phyloP scores from a whole-genome alignment of 192 early-diverging fungal species.

The Funneliformis mosseae region DNA sequence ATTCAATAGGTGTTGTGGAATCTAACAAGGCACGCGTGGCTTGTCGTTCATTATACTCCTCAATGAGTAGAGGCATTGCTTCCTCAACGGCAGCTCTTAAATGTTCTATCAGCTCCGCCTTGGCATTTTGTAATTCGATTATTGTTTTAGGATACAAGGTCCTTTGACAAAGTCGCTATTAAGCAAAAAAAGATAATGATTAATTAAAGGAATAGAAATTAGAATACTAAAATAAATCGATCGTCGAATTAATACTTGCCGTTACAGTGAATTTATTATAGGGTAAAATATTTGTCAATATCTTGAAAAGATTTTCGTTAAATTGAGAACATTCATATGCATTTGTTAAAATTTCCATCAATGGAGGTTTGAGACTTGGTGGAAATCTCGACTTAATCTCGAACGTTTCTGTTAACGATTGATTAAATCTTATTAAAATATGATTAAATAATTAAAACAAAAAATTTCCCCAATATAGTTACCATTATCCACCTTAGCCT shows the following conservation, averaged over 20 bases:
- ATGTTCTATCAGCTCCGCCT: slow-evolving; percentile 3
- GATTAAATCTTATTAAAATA: neutral
- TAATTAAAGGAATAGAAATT: neutral
- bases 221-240: neutral
- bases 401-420: slow-evolving; percentile 44
- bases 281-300: slow-evolving; percentile 50
- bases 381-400: slow-evolving; percentile 55
- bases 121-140: neutral
- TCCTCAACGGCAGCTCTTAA: slow-evolving; percentile 12
- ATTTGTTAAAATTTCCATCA: slow-evolving; percentile 36
- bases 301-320: slow-evolving; percentile 49
- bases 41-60: slow-evolving; percentile 15
- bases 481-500: slow-evolving; percentile 7
- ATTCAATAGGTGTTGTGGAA: neutral
- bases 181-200: neutral
- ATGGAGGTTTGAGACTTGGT: slow-evolving; percentile 41
- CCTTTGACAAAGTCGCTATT: slow-evolving; percentile 32
- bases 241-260: slow-evolving; percentile 33
- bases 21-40: neutral
- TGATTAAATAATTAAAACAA: neutral
- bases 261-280: slow-evolving; percentile 58
- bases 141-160: slow-evolving; percentile 30
- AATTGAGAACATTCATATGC: slow-evolving; percentile 41
- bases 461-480: neutral
- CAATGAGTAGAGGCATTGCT: slow-evolving; percentile 16